phyloP scores from a whole-genome alignment of 306 rosid species.

The Pterocarpus macrocarpus region DNA sequence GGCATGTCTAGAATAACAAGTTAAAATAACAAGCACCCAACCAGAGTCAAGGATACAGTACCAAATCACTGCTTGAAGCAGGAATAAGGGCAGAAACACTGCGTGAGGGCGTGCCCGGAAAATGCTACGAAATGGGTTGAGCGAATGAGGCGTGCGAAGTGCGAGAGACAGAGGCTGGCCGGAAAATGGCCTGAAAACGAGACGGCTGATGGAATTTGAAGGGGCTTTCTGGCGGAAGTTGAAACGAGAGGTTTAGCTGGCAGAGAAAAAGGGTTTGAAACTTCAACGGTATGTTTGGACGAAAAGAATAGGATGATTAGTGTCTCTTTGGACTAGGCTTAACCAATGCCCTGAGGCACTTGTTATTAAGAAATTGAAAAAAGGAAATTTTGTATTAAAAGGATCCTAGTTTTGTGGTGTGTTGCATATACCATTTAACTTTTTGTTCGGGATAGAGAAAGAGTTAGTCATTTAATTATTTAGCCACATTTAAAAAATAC shows the following conservation, averaged over 20 bases:
- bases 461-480: too few relatives aligned
- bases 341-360: too few relatives aligned
- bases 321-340: neutral
- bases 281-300: neutral
- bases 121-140: neutral
- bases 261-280: neutral
- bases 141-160: neutral
- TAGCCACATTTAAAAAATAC: too few relatives aligned
- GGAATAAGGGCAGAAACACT: neutral
- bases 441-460: too few relatives aligned
- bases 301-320: too few relatives aligned
- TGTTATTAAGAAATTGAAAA: too few relatives aligned
- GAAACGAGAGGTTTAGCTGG: neutral
- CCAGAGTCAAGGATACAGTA: neutral
- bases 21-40: too few relatives aligned
- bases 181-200: neutral
- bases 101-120: neutral
- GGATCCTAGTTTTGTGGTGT: too few relatives aligned
- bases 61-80: neutral
- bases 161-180: neutral
- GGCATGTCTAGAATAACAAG: neutral
- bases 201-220: neutral
- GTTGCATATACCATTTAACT: too few relatives aligned
- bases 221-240: neutral
- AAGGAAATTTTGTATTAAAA: too few relatives aligned